Percentiles rank a stretch among this genome's conserved stretches.
These are phyloP conservation scores for Rhodotorula kratochvilovae DNA, from an alignment of 768 basidiomycete genomes.

Conservation along the genomic window DNA sequence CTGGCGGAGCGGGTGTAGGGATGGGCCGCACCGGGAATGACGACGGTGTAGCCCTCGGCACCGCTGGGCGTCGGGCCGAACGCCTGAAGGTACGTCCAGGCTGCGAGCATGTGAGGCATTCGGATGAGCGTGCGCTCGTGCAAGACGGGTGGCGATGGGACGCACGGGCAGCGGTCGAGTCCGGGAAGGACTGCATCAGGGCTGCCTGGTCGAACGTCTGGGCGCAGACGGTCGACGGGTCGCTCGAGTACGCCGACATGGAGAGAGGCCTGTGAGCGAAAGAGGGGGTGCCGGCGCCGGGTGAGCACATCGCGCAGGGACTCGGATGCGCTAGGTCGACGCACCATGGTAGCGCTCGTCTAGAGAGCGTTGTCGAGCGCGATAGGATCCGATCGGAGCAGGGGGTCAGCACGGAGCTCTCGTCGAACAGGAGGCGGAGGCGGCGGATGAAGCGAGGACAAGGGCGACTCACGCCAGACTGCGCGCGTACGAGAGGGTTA, in stretches of 20 bases:
- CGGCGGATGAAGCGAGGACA: not conserved
- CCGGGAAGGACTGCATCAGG: slow-evolving; percentile 34
- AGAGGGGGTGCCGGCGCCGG: not conserved
- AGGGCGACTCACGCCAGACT: slow-evolving; percentile 26
- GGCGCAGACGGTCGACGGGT: slow-evolving; percentile 34
- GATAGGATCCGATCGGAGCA: not conserved
- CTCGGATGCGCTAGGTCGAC: not conserved
- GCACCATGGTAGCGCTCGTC: slow-evolving; percentile 23
- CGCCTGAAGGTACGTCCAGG: slow-evolving; percentile 34
- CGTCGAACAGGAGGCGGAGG: slow-evolving; percentile 1
- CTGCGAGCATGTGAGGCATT: not conserved
- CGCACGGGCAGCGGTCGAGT: slow-evolving; percentile 18
- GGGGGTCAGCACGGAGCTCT: not conserved
- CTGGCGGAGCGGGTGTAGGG: not conserved
- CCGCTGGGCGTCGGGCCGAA: slow-evolving; percentile 40
- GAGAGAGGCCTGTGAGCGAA: slow-evolving; percentile 5
- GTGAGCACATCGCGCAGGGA: too few species aligned
- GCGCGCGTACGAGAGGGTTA: not conserved
- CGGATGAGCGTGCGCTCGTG: not conserved
- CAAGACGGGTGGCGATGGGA: not conserved
- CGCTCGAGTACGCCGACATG: slow-evolving; percentile 38
- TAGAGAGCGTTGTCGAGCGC: not conserved
- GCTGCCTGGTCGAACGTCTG: slow-evolving; percentile 29
- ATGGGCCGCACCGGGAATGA: slow-evolving; percentile 35
- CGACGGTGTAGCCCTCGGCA: slow-evolving; percentile 28